Base-by-base conservation (phyloP, 805 yeast species). In the Nakazawaea holstii region DNA sequence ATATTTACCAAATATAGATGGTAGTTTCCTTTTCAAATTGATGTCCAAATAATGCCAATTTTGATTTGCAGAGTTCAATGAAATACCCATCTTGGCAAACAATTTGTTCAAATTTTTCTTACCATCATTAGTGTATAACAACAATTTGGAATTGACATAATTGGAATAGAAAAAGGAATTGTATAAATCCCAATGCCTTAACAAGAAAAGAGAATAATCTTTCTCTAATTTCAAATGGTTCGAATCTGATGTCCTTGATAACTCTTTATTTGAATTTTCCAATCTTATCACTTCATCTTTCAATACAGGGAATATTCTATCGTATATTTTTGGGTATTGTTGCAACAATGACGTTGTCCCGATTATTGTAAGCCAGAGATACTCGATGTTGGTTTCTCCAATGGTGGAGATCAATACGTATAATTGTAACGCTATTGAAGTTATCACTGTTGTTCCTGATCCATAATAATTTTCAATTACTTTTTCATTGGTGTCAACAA, bases 61-160 rank as follows among this genome's bases (percentile, higher is more conserved):
- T 62, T 94, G 96, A 58, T 83, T 85, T 0, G 98, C 94, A n/a
- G 84, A 82, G 6, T 80, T 84, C 41, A 94, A 70, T 0, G 97
- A 84, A 6, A 94, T 84, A 7, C 99, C 99, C 97, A 95, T 94
- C 56, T 86, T 79, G 1, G 99, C 99, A 68, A 94, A 88, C 78
- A 94, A 75, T 56, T 90, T 89, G 60, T 91, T 95, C 43, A 94
- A 69, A 53, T 82, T 77, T 59, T 87, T 89, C 54, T 84, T 77
- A 6, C 99, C 99, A 49, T 86, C 91, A 58, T 88, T 96, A 30
- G 91, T 84, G 94, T 97, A 94, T 35, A 94, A 68, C 48, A 81
- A 81, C 48, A 94, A 68, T 60, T 90, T 87, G 10, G 98, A 86
- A 58, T 91, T 88, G 31, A 92, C 90, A 58, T 84, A 92, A 51